Percentiles rank a stretch among this genome's conserved stretches.
Conservation (phyloP, 2,329 filamentous ascomycete genomes). For the Madurella mycetomatis region DNA sequence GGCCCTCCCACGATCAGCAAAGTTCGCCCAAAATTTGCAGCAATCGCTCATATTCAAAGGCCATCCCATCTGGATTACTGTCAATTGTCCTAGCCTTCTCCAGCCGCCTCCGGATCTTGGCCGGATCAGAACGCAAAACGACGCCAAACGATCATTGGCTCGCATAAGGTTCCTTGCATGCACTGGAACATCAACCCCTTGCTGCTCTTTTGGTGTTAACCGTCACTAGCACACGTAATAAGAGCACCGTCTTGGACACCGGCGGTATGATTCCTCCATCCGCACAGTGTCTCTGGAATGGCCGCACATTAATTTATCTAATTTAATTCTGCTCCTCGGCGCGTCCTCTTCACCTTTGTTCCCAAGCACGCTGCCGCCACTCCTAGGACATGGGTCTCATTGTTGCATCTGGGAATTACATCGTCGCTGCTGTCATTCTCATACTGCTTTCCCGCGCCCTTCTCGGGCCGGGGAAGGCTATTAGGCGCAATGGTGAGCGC, state of each 20-base stretch:
- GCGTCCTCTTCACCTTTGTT: not conserved
- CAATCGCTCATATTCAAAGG: too few species aligned
- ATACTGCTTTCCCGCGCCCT: conserved; percentile 16
- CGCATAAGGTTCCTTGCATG: conserved; percentile 15
- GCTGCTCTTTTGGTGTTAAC: not conserved
- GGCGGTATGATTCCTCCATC: too few species aligned
- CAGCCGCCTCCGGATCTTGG: too few species aligned
- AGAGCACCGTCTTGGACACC: too few species aligned
- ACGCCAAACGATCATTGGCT: conserved; percentile 5
- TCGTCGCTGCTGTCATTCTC: conserved; percentile 11
- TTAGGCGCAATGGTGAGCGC: conserved; percentile 29
- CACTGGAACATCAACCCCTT: not conserved
- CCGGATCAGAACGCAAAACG: not conserved
- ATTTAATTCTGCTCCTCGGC: not conserved
- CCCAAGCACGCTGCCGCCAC: not conserved
- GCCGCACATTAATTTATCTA: not conserved
- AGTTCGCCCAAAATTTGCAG: too few species aligned
- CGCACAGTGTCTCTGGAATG: too few species aligned
- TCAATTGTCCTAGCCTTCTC: too few species aligned
- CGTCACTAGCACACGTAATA: conserved; percentile 1
- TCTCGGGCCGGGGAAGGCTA: conserved; percentile 10
- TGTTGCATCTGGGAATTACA: conserved; percentile 13
- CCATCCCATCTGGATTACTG: too few species aligned
- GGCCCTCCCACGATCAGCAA: too few species aligned
- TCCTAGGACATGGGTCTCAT: conserved; percentile 19